phyloP scores from a whole-genome alignment of 257 asterid species.

The Jacaranda mimosifolia region DNA sequence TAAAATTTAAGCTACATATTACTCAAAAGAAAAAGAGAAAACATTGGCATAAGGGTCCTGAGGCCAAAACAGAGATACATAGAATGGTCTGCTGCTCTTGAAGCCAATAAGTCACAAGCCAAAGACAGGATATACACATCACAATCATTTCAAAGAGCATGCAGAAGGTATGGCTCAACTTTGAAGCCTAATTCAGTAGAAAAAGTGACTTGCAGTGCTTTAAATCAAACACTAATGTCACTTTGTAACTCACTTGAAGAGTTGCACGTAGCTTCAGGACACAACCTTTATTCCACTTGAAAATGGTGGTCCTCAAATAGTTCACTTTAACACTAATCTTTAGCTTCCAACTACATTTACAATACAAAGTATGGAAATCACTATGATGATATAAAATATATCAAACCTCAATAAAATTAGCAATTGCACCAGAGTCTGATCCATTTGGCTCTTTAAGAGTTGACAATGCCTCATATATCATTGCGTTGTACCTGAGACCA shows the following conservation, averaged over 20 bases:
- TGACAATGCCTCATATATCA: conserved; percentile 84
- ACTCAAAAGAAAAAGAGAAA: neutral
- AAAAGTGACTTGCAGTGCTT: neutral
- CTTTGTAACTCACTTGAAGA: neutral
- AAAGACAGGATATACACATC: conserved; percentile 18
- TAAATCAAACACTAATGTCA: neutral
- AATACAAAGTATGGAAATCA: conserved; percentile 22
- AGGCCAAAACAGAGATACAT: neutral
- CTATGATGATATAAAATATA: conserved; percentile 17
- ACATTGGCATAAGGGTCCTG: neutral
- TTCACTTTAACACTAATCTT: conserved; percentile 9
- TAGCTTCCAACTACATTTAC: conserved; percentile 7
- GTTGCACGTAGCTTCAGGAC: conserved; percentile 19
- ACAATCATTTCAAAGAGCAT: neutral
- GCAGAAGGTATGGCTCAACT: neutral
- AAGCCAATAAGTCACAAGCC: neutral
- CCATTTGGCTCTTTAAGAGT: conserved; percentile 72
- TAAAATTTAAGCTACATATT: neutral
- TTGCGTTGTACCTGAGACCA: conserved; percentile 64
- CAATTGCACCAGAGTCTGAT: conserved; percentile 70
- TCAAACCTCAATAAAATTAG: conserved; percentile 77
- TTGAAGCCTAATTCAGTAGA: neutral
- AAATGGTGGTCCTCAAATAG: neutral
- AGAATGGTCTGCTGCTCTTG: neutral
- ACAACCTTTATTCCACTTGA: neutral